Base-by-base conservation (phyloP, 352 stramenopile genomes). In the Pythium chondricola region DNA sequence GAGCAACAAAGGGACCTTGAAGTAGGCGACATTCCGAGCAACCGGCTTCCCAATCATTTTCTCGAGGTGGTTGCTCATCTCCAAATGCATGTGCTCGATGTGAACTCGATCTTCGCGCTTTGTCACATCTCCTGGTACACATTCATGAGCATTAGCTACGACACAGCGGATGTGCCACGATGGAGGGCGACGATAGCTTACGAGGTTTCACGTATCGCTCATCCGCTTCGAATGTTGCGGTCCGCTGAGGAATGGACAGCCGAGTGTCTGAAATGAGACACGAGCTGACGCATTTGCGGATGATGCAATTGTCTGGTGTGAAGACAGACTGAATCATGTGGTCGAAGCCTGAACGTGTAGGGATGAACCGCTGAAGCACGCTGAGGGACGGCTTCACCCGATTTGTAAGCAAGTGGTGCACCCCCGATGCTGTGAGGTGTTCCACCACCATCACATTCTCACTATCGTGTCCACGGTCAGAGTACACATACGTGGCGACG, bases 311-410 rank as follows among this genome's bases (percentile, higher is more conserved):
- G 26, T 88, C 75, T n/a, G 67, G 62, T 7, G 75, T 85, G 48
- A 83, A 86, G 13, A 85, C 61, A 8, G 65, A 74, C 48, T 84
- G 67, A 26, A 87, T 58, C 46, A 63, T 58, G 52, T 87, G 77
- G 43, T 90, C 87, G 56, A 84, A 88, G 21, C 75, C 71, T 6
- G 79, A 86, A 18, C 79, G 70, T 1, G 74, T 85, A 8, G 71
- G 71, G 4, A 90, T 57, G 39, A 84, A 88, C 11, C 69, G 66
- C 52, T 90, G 75, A 24, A 90, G 58, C 5, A 90, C 64, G 29
- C 71, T 82, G 18, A 82, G 29, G 7, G 56, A 43, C 32, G 74
- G 74, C 14, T 80, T 84, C 16, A 85, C 74, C 8, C 74, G 71
- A 14, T 69, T 49, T 43, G 63, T 50, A 18, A 85, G 52, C 24